These are phyloP conservation scores for Canariomyces notabilis DNA, from an alignment of 2,329 filamentous ascomycete species.

Conservation along the genomic window DNA sequence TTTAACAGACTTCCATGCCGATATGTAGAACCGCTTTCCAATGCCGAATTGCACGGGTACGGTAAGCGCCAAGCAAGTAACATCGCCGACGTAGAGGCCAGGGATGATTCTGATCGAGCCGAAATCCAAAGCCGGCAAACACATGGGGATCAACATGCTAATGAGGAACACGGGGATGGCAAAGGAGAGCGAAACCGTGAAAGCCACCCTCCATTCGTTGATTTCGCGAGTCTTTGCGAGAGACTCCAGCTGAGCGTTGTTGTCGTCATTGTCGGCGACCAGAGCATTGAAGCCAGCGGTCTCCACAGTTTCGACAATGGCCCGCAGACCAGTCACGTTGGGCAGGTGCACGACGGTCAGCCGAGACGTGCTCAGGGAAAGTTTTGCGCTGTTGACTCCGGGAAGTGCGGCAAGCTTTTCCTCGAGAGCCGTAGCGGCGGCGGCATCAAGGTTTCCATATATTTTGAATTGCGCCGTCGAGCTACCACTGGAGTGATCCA, in stretches of 20 bases:
- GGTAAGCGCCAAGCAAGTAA: slow-evolving; percentile 78
- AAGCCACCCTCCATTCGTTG: slow-evolving; percentile 81
- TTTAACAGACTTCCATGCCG: slow-evolving; percentile 87
- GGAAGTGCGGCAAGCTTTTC: slow-evolving; percentile 56
- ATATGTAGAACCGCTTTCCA: slow-evolving; percentile 87
- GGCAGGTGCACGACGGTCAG: slow-evolving; percentile 71
- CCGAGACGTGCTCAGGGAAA: slow-evolving; percentile 69
- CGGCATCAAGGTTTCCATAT: slow-evolving; percentile 71
- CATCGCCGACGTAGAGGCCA: slow-evolving; percentile 82
- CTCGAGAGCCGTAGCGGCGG: slow-evolving; percentile 68
- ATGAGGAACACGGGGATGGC: slow-evolving; percentile 87
- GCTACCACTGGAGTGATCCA: slow-evolving; percentile 49
- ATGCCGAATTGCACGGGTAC: slow-evolving; percentile 96
- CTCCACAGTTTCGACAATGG: slow-evolving; percentile 78
- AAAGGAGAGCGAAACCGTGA: slow-evolving; percentile 71
- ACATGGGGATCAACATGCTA: slow-evolving; percentile 93
- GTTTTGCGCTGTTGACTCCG: slow-evolving; percentile 68
- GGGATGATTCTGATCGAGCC: slow-evolving; percentile 61
- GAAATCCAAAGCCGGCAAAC: slow-evolving; percentile 68
- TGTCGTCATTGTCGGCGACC: slow-evolving; percentile 87
- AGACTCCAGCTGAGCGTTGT: slow-evolving; percentile 93
- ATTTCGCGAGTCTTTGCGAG: slow-evolving; percentile 96
- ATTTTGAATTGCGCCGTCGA: slow-evolving; percentile 74
- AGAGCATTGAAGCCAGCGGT: slow-evolving; percentile 81
- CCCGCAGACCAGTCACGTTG: slow-evolving; percentile 68